phyloP scores from a whole-genome alignment of 768 basidiomycete genomes.

The Rhodocollybia butyracea region DNA sequence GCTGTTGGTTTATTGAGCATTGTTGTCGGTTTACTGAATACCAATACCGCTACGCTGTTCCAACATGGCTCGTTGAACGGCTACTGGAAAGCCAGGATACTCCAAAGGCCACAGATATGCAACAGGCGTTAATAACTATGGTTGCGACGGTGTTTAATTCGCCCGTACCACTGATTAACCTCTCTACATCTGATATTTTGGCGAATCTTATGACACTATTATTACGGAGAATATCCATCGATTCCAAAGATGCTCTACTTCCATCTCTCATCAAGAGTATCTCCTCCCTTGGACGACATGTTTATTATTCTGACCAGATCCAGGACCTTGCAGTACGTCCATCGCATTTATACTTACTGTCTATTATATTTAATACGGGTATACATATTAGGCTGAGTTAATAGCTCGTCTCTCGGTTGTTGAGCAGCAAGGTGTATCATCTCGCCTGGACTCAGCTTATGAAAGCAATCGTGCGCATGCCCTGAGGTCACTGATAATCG shows the following conservation, averaged over 20 bases:
- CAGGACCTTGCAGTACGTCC: slow-evolving; percentile 73
- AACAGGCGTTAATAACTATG: slow-evolving; percentile 70
- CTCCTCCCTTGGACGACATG: slow-evolving; percentile 81
- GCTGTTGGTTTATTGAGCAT: slow-evolving; percentile 78
- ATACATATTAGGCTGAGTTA: slow-evolving; percentile 57
- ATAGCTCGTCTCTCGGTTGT: slow-evolving; percentile 69
- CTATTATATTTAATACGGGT: neutral
- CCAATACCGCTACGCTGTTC: slow-evolving; percentile 89
- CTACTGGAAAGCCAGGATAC: slow-evolving; percentile 63
- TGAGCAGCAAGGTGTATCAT: slow-evolving; percentile 58
- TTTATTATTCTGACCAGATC: slow-evolving; percentile 95
- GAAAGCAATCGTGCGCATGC: slow-evolving; percentile 53
- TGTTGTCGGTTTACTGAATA: slow-evolving; percentile 89
- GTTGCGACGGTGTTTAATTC: slow-evolving; percentile 81
- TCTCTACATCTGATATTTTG: slow-evolving; percentile 87
- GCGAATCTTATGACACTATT: slow-evolving; percentile 74
- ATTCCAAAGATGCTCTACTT: slow-evolving; percentile 63
- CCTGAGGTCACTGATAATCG: slow-evolving; percentile 66
- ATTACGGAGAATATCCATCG: slow-evolving; percentile 62
- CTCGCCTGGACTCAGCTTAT: slow-evolving; percentile 28
- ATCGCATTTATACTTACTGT: neutral
- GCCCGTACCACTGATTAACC: slow-evolving; percentile 77
- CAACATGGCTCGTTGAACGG: slow-evolving; percentile 78
- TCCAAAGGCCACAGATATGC: slow-evolving; percentile 42
- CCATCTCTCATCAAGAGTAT: slow-evolving; percentile 72